Percentiles rank a stretch among this genome's conserved stretches.
These are phyloP conservation scores for Tremella fuciformis DNA, from an alignment of 768 basidiomycete species.

Conservation along the genomic window DNA sequence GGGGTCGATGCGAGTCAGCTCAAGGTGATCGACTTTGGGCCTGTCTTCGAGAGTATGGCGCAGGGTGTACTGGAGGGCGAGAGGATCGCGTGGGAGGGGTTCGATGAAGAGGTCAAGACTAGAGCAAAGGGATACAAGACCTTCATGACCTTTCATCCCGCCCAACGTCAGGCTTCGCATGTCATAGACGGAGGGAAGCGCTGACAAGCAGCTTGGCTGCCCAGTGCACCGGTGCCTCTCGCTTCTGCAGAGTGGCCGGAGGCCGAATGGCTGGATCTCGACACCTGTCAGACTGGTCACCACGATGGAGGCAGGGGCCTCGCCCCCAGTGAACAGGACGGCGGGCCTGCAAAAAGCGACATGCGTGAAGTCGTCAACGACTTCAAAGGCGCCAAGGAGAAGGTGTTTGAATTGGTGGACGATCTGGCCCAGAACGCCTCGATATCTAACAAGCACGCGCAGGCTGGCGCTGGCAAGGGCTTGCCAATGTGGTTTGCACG, in stretches of 20 bases:
- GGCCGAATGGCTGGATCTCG: slow-evolving; percentile 19
- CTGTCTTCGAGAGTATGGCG: slow-evolving; percentile 15
- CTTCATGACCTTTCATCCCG: slow-evolving; percentile 14
- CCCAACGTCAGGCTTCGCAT: no score
- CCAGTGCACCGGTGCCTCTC: slow-evolving; percentile 6
- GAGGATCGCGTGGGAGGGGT: neutral
- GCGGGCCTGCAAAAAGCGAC: neutral
- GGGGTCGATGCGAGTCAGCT: slow-evolving; percentile 7
- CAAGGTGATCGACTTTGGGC: slow-evolving; percentile 15
- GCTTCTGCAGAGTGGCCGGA: slow-evolving; percentile 18
- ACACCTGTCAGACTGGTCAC: slow-evolving; percentile 22
- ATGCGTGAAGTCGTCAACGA: neutral
- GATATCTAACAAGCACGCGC: no score
- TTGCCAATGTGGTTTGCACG: slow-evolving; percentile 11
- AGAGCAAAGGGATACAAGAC: slow-evolving; percentile 7
- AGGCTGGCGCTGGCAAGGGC: neutral
- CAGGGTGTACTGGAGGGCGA: slow-evolving; percentile 18
- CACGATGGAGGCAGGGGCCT: no score
- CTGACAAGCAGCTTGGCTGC: slow-evolving; percentile 24
- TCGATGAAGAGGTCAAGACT: neutral
- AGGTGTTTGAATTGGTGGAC: no score
- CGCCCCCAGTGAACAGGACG: no score
- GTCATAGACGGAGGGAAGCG: no score
- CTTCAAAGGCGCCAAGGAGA: neutral
- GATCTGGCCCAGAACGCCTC: no score